Evolutionary conservation across 2,329 filamentous ascomycete genomes (phyloP), one percentile per base, ranked within the genome.

Genomic region (Penicillium sumatraense): DNA sequence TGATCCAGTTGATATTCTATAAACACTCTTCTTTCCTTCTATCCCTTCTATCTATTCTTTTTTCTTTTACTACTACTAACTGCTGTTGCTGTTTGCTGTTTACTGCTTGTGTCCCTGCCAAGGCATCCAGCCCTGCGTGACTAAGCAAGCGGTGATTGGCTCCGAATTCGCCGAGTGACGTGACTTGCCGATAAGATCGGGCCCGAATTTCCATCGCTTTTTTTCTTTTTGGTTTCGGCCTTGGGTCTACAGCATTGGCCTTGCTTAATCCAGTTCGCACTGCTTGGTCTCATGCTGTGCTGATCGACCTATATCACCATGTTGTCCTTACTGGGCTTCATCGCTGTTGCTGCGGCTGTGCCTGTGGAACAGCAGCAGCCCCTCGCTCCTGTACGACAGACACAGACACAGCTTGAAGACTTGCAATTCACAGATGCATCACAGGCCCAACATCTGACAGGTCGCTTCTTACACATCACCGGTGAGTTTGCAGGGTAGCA

Each of bases 381-480:
- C 33, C 58, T 67, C 36, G 53, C 50, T 16, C 52, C 53, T 29
- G 23, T 53, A n/a, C n/a, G n/a, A n/a, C n/a, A n/a, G n/a, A n/a
- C n/a, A n/a, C n/a, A n/a, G n/a, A n/a, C n/a, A n/a, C n/a, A n/a
- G n/a, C n/a, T n/a, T n/a, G n/a, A n/a, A n/a, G n/a, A n/a, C n/a
- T n/a, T n/a, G n/a, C n/a, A 11, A 26, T 16, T 14, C 38, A 41
- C 40, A 44, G 40, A 3, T 23, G 23, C 20, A 40, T 40, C 36
- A 21, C 10, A n/a, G 3, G 21, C 21, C 5, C 61, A 10, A 52
- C 60, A 7, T 52, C 62, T 71, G 18, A 65, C 58, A 11, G 72
- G 72, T n/a, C 66, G 71, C 21, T 75, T 75, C 47, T 48, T 75
- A 36, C 72, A 75, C 51, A 68, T 75, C 31, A 75, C 72, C 47